phyloP scores from a whole-genome alignment of 768 basidiomycete species.

The Cyathus striatus region DNA sequence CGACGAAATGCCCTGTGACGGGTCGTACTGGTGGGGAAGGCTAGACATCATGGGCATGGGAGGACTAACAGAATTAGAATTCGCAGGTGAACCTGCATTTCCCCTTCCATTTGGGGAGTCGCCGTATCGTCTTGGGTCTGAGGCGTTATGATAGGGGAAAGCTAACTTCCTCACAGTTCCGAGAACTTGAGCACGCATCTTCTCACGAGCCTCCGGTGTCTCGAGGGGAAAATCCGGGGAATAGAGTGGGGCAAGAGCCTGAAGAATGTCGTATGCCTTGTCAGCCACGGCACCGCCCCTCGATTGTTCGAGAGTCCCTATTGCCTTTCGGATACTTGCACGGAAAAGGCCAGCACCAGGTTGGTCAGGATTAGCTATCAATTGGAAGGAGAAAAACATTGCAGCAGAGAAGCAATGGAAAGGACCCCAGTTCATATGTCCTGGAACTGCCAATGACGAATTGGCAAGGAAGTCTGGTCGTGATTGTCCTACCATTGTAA shows the following conservation, averaged over 20 bases:
- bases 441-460: conserved; percentile 65
- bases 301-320: conserved; percentile 59
- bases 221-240: conserved; percentile 53
- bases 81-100: conserved; percentile 48
- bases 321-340: conserved; percentile 66
- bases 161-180: conserved; percentile 69
- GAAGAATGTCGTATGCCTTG: conserved; percentile 68
- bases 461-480: conserved; percentile 73
- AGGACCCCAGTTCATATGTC: conserved; percentile 81
- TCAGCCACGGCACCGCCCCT: conserved; percentile 66
- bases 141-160: conserved; percentile 76
- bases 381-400: conserved; percentile 90
- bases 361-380: conserved; percentile 76
- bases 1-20: conserved; percentile 19
- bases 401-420: conserved; percentile 84
- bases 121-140: conserved; percentile 42
- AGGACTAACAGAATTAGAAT: conserved; percentile 56
- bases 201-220: conserved; percentile 46
- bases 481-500: conserved; percentile 71
- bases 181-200: conserved; percentile 56
- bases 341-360: conserved; percentile 76
- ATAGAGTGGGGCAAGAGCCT: conserved; percentile 70
- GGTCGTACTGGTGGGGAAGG: conserved; percentile 33
- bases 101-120: conserved; percentile 47
- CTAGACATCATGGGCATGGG: conserved; percentile 32